phyloP scores from a whole-genome alignment of 2,329 filamentous ascomycete genomes.

The Neopestalotiopsis rosae region DNA sequence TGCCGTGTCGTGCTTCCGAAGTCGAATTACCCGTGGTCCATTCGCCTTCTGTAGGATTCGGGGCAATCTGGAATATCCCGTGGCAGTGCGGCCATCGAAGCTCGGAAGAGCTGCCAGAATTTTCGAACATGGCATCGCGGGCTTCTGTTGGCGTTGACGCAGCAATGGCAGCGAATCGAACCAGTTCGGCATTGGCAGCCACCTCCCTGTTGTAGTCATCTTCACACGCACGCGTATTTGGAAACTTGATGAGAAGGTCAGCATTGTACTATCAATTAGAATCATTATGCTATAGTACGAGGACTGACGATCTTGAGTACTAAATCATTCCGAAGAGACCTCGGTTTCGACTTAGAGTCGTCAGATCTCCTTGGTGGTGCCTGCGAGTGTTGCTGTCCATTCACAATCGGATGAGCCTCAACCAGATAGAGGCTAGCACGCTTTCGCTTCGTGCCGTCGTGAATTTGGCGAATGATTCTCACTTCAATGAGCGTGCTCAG shows the following conservation, averaged over 20 bases:
- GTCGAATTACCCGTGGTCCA: not conserved
- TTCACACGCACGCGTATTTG: not conserved
- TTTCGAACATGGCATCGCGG: not conserved
- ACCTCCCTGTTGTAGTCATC: slow-evolving; percentile 3
- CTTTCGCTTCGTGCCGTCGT: slow-evolving; percentile 8
- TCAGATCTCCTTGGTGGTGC: not conserved
- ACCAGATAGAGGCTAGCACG: slow-evolving; percentile 6
- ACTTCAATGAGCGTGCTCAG: slow-evolving; percentile 7
- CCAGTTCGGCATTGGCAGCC: not conserved
- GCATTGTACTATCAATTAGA: not conserved
- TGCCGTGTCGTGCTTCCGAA: too few relatives aligned
- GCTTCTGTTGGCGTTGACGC: not conserved
- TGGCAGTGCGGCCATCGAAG: slow-evolving; percentile 4
- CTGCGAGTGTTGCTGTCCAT: not conserved
- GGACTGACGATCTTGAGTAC: not conserved
- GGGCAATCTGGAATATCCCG: not conserved
- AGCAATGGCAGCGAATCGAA: not conserved
- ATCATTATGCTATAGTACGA: too few relatives aligned
- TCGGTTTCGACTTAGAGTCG: not conserved
- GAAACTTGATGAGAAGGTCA: not conserved
- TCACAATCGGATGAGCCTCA: not conserved
- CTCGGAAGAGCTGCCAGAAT: not conserved
- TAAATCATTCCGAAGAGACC: not conserved
- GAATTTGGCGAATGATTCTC: not conserved
- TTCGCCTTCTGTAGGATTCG: not conserved